Evolutionary conservation across 2,329 filamentous ascomycete species (phyloP).

Genomic region (Aspergillus novoparasiticus): DNA sequence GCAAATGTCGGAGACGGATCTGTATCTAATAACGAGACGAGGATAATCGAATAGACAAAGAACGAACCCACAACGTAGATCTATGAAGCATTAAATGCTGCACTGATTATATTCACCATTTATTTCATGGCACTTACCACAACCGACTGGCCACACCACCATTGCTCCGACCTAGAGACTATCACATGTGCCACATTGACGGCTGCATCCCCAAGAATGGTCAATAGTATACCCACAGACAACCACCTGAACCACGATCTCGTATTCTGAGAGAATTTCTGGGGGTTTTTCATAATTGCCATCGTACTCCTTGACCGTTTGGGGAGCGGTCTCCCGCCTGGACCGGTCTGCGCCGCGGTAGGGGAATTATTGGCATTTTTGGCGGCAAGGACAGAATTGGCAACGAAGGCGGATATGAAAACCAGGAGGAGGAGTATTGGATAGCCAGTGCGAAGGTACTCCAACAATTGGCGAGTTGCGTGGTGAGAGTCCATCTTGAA

Average conservation of each 20-base stretch:
- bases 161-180: conserved; percentile 63
- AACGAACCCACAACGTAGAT: conserved; percentile 83
- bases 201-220: conserved; percentile 74
- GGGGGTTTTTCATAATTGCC: conserved; percentile 51
- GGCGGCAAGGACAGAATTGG: conserved; percentile 60
- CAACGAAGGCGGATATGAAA: conserved; percentile 65
- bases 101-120: background rate
- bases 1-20: conserved; percentile 77
- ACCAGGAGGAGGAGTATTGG: conserved; percentile 66
- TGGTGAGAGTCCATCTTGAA: conserved; percentile 40
- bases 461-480: conserved; percentile 47
- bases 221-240: conserved; percentile 69
- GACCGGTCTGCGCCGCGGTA: conserved; percentile 64
- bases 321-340: conserved; percentile 84
- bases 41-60: conserved; percentile 82
- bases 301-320: conserved; percentile 58
- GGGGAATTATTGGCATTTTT: conserved; percentile 50
- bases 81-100: conserved; percentile 48
- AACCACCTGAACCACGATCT: conserved; percentile 77
- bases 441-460: conserved; percentile 59
- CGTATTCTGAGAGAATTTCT: conserved; percentile 65
- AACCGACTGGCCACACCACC: conserved; percentile 80
- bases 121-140: conserved; percentile 61
- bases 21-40: conserved; percentile 84
- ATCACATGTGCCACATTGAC: conserved; percentile 77